These are phyloP conservation scores for Talaromyces atroroseus DNA, from an alignment of 2,329 filamentous ascomycete species.

Conservation along the genomic window DNA sequence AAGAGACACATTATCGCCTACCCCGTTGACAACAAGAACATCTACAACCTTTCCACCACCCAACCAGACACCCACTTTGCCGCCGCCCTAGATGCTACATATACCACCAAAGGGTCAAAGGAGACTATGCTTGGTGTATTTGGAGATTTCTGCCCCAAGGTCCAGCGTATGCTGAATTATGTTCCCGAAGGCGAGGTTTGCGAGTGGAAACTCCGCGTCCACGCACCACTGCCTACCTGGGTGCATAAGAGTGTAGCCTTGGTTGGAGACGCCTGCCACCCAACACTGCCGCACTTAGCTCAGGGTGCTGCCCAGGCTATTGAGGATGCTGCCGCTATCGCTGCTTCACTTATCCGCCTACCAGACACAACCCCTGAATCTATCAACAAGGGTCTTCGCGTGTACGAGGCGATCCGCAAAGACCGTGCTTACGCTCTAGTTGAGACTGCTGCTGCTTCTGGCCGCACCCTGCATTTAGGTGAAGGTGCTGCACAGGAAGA, in stretches of 20 bases:
- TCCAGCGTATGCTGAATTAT: slow-evolving; percentile 56
- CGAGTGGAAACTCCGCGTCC: slow-evolving; percentile 61
- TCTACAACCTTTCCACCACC: slow-evolving; percentile 62
- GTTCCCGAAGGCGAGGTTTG: slow-evolving; percentile 61
- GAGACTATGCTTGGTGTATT: slow-evolving; percentile 57
- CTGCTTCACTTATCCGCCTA: slow-evolving; percentile 45
- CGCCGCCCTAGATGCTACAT: slow-evolving; percentile 53
- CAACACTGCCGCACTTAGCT: slow-evolving; percentile 60
- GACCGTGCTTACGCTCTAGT: slow-evolving; percentile 53
- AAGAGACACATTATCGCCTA: slow-evolving; percentile 65
- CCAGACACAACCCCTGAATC: slow-evolving; percentile 43
- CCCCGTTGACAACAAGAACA: slow-evolving; percentile 55
- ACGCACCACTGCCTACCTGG: slow-evolving; percentile 60
- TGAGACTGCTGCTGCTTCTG: slow-evolving; percentile 51
- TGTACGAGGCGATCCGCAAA: slow-evolving; percentile 54
- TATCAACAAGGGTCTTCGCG: slow-evolving; percentile 49
- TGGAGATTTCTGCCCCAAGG: slow-evolving; percentile 55
- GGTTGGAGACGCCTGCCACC: slow-evolving; percentile 53
- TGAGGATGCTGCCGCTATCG: slow-evolving; percentile 52
- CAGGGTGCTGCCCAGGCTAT: slow-evolving; percentile 65
- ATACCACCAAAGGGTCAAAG: slow-evolving; percentile 59
- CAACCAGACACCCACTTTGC: slow-evolving; percentile 59
- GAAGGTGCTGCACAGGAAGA: slow-evolving; percentile 56
- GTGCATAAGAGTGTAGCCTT: slow-evolving; percentile 40
- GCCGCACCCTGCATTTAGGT: slow-evolving; percentile 52